Percentiles rank a stretch among this genome's conserved stretches.
These are phyloP conservation scores for Verticillium nubilum DNA, from an alignment of 2,329 filamentous ascomycete genomes.

Conservation along the genomic window DNA sequence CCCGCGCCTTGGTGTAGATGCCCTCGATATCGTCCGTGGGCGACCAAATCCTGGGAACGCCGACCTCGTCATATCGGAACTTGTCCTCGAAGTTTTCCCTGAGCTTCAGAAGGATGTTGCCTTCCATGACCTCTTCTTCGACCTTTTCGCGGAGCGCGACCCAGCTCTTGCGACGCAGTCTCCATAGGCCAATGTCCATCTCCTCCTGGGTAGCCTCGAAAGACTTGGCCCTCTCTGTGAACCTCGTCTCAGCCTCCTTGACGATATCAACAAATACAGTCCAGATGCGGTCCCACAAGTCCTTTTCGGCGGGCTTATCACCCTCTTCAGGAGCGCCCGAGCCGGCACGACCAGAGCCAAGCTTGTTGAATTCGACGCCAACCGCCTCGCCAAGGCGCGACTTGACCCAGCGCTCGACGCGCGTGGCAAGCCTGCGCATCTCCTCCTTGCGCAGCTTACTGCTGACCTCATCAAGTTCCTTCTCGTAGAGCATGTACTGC, in stretches of 20 bases:
- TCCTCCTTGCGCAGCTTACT: slow-evolving; percentile 84
- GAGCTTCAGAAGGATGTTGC: slow-evolving; percentile 90
- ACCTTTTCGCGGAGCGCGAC: slow-evolving; percentile 82
- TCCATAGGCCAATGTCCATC: slow-evolving; percentile 88
- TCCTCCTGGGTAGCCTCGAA: slow-evolving; percentile 91
- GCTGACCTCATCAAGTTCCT: slow-evolving; percentile 88
- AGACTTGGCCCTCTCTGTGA: slow-evolving; percentile 82
- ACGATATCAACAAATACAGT: slow-evolving; percentile 76
- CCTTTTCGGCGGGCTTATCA: slow-evolving; percentile 73
- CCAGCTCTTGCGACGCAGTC: slow-evolving; percentile 91
- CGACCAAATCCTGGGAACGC: slow-evolving; percentile 93
- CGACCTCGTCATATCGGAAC: slow-evolving; percentile 93
- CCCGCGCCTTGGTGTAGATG: slow-evolving; percentile 83
- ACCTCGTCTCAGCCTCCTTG: slow-evolving; percentile 76
- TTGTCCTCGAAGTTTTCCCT: slow-evolving; percentile 99
- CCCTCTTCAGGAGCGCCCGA: slow-evolving; percentile 73
- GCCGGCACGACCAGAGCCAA: slow-evolving; percentile 82
- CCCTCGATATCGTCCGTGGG: slow-evolving; percentile 97
- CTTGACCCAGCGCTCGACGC: slow-evolving; percentile 91
- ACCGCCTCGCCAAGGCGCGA: slow-evolving; percentile 82
- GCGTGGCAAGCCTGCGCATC: slow-evolving; percentile 85
- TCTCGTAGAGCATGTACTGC: slow-evolving; percentile 74
- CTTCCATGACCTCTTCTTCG: slow-evolving; percentile 97
- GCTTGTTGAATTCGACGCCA: slow-evolving; percentile 91
- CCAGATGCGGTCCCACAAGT: slow-evolving; percentile 97